Percentiles rank a stretch among this genome's conserved stretches.
Conservation (phyloP, 768 basidiomycete species). For the Pleurotus djamor region DNA sequence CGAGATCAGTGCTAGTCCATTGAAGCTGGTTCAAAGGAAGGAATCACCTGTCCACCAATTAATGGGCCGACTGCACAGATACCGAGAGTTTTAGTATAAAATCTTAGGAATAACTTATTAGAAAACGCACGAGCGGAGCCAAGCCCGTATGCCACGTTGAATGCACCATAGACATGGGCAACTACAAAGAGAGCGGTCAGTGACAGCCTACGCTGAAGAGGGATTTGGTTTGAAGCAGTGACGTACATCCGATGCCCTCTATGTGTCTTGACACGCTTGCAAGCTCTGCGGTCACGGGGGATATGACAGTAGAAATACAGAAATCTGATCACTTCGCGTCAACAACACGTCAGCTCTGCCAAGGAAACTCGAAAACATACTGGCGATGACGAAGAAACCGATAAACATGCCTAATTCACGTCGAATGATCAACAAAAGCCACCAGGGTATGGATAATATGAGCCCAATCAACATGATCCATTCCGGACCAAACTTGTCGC, state of each 20-base stretch:
- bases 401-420: conserved; percentile 46
- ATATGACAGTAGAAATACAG: conserved; percentile 55
- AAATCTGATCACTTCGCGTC: conserved; percentile 39
- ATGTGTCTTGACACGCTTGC: conserved; percentile 55
- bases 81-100: too few relatives aligned
- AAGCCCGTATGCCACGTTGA: conserved; percentile 69
- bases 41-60: conserved; percentile 68
- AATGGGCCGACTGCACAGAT: conserved; percentile 58
- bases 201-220: conserved; percentile 1
- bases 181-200: conserved; percentile 36
- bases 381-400: conserved; percentile 45
- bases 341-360: too few relatives aligned
- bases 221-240: too few relatives aligned
- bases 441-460: conserved; percentile 62
- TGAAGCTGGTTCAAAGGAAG: too few relatives aligned
- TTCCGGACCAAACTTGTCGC: conserved; percentile 56
- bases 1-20: conserved; percentile 8
- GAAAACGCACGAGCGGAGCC: conserved; percentile 58
- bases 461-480: conserved; percentile 49
- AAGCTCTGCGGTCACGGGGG: conserved; percentile 66
- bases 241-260: conserved; percentile 70
- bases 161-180: conserved; percentile 72
- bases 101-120: too few relatives aligned
- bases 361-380: too few relatives aligned
- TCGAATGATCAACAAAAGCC: conserved; percentile 48